Percentiles rank a stretch among this genome's conserved stretches.
These are phyloP conservation scores for Tetrapisispora fleetii DNA, from an alignment of 805 yeast genomes.

Conservation along the genomic window DNA sequence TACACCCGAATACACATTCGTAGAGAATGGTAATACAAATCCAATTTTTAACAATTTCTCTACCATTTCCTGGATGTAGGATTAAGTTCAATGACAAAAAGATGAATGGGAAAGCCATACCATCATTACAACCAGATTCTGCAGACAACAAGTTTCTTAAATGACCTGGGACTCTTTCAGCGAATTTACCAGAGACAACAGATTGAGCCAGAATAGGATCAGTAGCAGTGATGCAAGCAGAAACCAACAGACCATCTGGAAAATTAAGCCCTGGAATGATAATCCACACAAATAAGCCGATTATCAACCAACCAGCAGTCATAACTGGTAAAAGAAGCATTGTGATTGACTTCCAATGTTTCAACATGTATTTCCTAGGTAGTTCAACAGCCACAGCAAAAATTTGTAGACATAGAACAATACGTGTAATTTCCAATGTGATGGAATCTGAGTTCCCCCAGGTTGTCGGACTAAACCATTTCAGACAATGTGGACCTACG, in stretches of 20 bases:
- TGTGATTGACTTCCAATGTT: slow-evolving; percentile 70
- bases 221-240: slow-evolving; percentile 90
- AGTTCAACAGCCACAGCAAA: slow-evolving; percentile 92
- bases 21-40: slow-evolving; percentile 63
- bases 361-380: slow-evolving; percentile 79
- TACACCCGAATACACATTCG: slow-evolving; percentile 71
- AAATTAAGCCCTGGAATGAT: slow-evolving; percentile 66
- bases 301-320: slow-evolving; percentile 83
- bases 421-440: slow-evolving; percentile 73
- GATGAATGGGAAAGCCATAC: slow-evolving; percentile 93
- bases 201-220: slow-evolving; percentile 95
- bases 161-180: slow-evolving; percentile 88
- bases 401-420: slow-evolving; percentile 77
- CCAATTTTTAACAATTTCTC: slow-evolving; percentile 73
- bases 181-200: slow-evolving; percentile 85
- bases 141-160: slow-evolving; percentile 74
- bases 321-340: slow-evolving; percentile 74
- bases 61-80: slow-evolving; percentile 52
- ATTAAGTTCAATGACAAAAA: slow-evolving; percentile 58
- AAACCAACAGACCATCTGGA: slow-evolving; percentile 58
- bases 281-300: slow-evolving; percentile 70
- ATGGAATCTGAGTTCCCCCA: slow-evolving; percentile 84
- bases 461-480: slow-evolving; percentile 71
- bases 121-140: slow-evolving; percentile 84
- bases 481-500: slow-evolving; percentile 76